Evolutionary conservation across 2,329 filamentous ascomycete species (phyloP).

Genomic region (Cladorrhinum sp.): DNA sequence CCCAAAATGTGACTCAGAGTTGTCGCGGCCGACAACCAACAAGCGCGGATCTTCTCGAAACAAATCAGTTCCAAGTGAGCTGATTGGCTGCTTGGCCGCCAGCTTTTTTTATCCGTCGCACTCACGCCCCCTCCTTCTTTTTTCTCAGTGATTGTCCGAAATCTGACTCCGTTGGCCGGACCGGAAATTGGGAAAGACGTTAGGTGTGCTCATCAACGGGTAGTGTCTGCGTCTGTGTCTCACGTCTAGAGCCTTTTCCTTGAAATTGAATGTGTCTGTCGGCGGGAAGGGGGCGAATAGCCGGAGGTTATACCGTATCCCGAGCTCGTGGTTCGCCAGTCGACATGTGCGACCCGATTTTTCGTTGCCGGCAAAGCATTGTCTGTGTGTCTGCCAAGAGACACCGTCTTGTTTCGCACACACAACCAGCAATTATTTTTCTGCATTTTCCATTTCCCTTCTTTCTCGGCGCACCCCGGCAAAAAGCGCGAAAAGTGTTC

Average conservation of each 20-base stretch:
- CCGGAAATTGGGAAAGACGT: background rate
- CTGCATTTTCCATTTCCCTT: conserved; percentile 11
- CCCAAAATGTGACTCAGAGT: conserved; percentile 19
- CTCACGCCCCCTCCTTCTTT: background rate
- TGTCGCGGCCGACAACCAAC: conserved; percentile 16
- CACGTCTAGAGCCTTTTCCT: background rate
- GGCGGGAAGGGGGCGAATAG: conserved; percentile 3
- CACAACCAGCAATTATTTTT: conserved; percentile 4
- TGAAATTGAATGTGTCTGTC: background rate
- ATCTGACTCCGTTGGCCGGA: background rate
- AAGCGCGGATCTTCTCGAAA: conserved; percentile 9
- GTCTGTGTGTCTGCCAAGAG: background rate
- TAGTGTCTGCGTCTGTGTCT: background rate
- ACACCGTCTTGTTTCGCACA: conserved; percentile 1
- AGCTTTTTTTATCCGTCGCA: background rate
- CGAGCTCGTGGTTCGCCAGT: conserved; percentile 3
- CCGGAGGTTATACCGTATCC: background rate
- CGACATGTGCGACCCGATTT: background rate
- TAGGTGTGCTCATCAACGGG: background rate
- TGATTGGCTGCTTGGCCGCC: conserved; percentile 11
- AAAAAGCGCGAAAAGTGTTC: conserved; percentile 14
- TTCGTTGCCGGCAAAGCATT: background rate
- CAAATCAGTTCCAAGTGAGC: background rate
- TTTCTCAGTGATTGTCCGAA: background rate
- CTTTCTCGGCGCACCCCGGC: conserved; percentile 3